Conservation (phyloP, 2,329 filamentous ascomycete species). For the Hymenoscyphus occultus region DNA sequence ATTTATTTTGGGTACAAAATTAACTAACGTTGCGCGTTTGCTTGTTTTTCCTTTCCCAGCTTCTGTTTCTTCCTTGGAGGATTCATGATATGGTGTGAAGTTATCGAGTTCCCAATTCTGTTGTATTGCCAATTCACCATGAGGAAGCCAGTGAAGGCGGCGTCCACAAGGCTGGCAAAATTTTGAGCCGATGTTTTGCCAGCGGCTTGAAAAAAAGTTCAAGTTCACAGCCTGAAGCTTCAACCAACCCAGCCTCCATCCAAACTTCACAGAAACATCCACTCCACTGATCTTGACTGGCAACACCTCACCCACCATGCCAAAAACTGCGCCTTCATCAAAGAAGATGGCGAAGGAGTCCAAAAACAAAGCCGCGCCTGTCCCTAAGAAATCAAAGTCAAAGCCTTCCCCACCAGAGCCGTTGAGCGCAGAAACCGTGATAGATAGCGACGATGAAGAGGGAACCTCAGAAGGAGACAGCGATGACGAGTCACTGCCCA, state of each 20-base stretch:
- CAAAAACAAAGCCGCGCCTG: constrained; percentile 17
- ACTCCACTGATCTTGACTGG: background rate
- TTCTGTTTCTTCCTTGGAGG: constrained; percentile 43
- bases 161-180: background rate
- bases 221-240: constrained; percentile 7
- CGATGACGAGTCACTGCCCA: constrained; percentile 25
- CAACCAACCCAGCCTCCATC: background rate
- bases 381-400: constrained; percentile 13
- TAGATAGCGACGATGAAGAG: constrained; percentile 33
- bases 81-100: constrained; percentile 19
- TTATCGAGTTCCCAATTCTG: background rate
- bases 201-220: constrained; percentile 18
- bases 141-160: background rate
- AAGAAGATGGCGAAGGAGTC: constrained; percentile 22
- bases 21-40: constrained; percentile 38
- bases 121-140: background rate
- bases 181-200: constrained; percentile 12
- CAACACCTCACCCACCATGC: background rate
- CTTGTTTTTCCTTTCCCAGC: constrained; percentile 35
- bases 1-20: background rate
- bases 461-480: constrained; percentile 25
- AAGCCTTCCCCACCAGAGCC: constrained; percentile 19
- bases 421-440: constrained; percentile 32
- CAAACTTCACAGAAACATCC: background rate
- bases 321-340: constrained; percentile 21